Conservation (phyloP, 306 rosid genomes). For the Lathyrus oleraceus region DNA sequence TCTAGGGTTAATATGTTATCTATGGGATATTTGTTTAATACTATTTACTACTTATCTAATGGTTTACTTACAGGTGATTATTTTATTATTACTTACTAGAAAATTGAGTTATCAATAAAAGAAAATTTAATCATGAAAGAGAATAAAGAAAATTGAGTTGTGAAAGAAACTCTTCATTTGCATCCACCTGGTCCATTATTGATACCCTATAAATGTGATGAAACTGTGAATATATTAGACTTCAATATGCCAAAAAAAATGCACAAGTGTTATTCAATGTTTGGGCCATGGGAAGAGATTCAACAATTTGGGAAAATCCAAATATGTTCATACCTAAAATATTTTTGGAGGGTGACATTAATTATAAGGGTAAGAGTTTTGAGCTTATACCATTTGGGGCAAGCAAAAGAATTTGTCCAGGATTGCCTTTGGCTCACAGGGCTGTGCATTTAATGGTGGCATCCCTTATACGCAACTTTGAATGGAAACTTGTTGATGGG, state of each 20-base stretch:
- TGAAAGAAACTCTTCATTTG: background rate
- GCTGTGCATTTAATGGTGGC: background rate
- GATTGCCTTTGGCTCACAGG: background rate
- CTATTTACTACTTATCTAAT: too few species aligned
- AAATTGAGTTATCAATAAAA: too few species aligned
- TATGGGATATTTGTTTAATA: too few species aligned
- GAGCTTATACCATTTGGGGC: background rate
- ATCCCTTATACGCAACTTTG: background rate
- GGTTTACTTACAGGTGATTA: too few species aligned
- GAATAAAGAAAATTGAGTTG: too few species aligned
- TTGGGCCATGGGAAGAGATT: background rate
- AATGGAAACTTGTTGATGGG: background rate
- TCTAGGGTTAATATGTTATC: too few species aligned
- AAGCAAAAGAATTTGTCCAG: background rate
- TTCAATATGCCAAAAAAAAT: background rate
- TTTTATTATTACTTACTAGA: too few species aligned
- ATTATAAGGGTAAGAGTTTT: background rate
- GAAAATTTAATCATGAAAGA: too few species aligned
- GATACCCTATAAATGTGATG: background rate
- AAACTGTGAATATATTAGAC: background rate
- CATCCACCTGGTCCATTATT: background rate
- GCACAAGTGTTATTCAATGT: background rate
- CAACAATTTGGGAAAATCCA: background rate
- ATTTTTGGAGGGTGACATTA: background rate
- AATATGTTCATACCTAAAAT: background rate